phyloP scores from a whole-genome alignment of 805 yeast genomes.

The Kazachstania psychrophila region DNA sequence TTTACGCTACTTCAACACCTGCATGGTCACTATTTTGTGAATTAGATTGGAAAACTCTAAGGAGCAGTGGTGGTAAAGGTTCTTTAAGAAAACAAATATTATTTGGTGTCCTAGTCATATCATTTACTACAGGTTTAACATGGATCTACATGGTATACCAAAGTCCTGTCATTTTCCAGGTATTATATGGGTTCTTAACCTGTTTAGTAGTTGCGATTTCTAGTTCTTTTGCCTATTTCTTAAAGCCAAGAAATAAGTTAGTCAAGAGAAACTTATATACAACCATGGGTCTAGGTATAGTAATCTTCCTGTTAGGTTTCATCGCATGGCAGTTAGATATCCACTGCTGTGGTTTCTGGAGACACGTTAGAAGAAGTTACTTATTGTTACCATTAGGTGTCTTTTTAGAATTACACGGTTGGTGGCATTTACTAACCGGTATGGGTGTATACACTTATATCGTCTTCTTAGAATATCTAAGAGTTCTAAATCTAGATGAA shows the following conservation, averaged over 20 bases:
- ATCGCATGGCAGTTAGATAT: slow-evolving; percentile 85
- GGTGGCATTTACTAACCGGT: slow-evolving; percentile 94
- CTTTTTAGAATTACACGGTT: slow-evolving; percentile 83
- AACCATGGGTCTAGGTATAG: slow-evolving; percentile 52
- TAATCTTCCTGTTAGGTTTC: slow-evolving; percentile 64
- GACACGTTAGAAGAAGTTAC: slow-evolving; percentile 46
- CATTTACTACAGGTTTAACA: slow-evolving; percentile 56
- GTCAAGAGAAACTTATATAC: slow-evolving; percentile 43
- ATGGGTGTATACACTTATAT: slow-evolving; percentile 81
- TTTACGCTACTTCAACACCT: slow-evolving; percentile 94
- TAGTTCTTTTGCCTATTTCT: slow-evolving; percentile 35
- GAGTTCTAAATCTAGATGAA: slow-evolving; percentile 54
- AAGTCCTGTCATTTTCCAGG: slow-evolving; percentile 84
- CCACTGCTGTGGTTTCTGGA: slow-evolving; percentile 57
- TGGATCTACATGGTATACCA: slow-evolving; percentile 60
- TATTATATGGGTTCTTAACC: slow-evolving; percentile 71
- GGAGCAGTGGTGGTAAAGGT: slow-evolving; percentile 3
- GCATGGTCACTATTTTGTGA: slow-evolving; percentile 75
- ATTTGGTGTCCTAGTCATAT: slow-evolving; percentile 40
- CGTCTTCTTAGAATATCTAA: slow-evolving; percentile 65
- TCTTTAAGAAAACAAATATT: slow-evolving; percentile 16
- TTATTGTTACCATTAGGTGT: slow-evolving; percentile 79
- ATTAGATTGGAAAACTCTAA: slow-evolving; percentile 28
- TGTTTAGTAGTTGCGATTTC: slow-evolving; percentile 62
- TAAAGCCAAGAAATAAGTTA: slow-evolving; percentile 28